A percentile compares a stretch with the other conserved stretches of the same genome.
Evolutionary conservation across 2,329 filamentous ascomycete species (phyloP).

Genomic region (Leptosphaerulina australis): DNA sequence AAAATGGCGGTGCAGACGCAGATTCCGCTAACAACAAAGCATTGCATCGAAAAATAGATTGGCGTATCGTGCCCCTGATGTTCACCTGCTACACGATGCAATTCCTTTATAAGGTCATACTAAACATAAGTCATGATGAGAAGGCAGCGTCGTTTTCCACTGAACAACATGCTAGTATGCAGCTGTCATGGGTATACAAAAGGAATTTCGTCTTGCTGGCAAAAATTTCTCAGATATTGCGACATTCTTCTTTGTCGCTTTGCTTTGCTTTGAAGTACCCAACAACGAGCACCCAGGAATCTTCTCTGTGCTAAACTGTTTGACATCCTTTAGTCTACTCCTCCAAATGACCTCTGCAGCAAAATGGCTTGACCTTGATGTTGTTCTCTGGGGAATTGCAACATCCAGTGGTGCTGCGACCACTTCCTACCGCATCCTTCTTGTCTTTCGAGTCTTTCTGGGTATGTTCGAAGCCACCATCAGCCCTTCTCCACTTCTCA

Average conservation of each 20-base stretch:
- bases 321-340: constrained; percentile 15
- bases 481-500: constrained; percentile 58
- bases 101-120: constrained; percentile 47
- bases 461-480: constrained; percentile 61
- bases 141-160: too few species aligned
- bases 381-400: constrained; percentile 55
- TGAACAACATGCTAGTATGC: constrained; percentile 35
- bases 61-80: constrained; percentile 48
- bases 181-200: constrained; percentile 50
- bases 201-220: constrained; percentile 42
- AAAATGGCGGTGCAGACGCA: background rate
- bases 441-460: constrained; percentile 57
- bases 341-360: constrained; percentile 59
- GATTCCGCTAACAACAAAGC: background rate
- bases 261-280: constrained; percentile 48
- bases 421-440: constrained; percentile 52
- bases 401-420: constrained; percentile 35
- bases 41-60: constrained; percentile 44
- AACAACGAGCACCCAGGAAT: constrained; percentile 32
- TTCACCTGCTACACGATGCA: constrained; percentile 41
- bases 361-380: constrained; percentile 57
- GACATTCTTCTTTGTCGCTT: constrained; percentile 45
- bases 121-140: constrained; percentile 17
- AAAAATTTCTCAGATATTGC: constrained; percentile 47
- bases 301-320: background rate